These are phyloP conservation scores for Beverwykella pulmonaria DNA, from an alignment of 495 filamentous ascomycete genomes.

Conservation along the genomic window DNA sequence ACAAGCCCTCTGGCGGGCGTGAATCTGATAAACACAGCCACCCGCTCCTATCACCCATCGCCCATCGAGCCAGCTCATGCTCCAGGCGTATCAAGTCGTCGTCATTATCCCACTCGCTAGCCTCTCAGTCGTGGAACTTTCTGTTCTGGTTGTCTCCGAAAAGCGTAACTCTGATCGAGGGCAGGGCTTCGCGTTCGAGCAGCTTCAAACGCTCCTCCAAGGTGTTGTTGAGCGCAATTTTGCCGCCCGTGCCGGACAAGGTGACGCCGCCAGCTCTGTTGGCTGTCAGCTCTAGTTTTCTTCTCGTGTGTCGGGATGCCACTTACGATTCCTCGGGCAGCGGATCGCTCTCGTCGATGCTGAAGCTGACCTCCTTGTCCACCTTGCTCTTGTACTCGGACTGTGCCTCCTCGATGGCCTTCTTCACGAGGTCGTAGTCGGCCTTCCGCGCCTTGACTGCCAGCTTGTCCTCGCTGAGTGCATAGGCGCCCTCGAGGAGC, in stretches of 20 bases:
- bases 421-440: slow-evolving; percentile 71
- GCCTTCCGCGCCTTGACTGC: slow-evolving; percentile 73
- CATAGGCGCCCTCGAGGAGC: slow-evolving; percentile 88
- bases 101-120: not conserved
- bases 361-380: slow-evolving; percentile 63
- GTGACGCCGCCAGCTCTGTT: slow-evolving; percentile 78
- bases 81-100: not conserved
- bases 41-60: not conserved
- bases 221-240: slow-evolving; percentile 98
- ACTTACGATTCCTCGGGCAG: slow-evolving; percentile 85
- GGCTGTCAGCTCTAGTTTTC: not conserved
- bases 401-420: slow-evolving; percentile 72
- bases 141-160: slow-evolving; percentile 93
- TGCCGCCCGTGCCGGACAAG: slow-evolving; percentile 80
- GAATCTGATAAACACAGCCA: not conserved
- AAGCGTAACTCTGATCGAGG: slow-evolving; percentile 77
- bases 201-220: slow-evolving; percentile 88
- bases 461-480: slow-evolving; percentile 76
- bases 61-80: not conserved
- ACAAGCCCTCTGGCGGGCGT: slow-evolving; percentile 2
- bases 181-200: slow-evolving; percentile 80
- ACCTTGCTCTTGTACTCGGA: slow-evolving; percentile 78
- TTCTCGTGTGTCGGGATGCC: not conserved
- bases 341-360: slow-evolving; percentile 76
- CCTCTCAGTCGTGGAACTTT: slow-evolving; percentile 82